Base-by-base conservation (phyloP, 345 rosid genomes). In the Hibiscus mutabilis region DNA sequence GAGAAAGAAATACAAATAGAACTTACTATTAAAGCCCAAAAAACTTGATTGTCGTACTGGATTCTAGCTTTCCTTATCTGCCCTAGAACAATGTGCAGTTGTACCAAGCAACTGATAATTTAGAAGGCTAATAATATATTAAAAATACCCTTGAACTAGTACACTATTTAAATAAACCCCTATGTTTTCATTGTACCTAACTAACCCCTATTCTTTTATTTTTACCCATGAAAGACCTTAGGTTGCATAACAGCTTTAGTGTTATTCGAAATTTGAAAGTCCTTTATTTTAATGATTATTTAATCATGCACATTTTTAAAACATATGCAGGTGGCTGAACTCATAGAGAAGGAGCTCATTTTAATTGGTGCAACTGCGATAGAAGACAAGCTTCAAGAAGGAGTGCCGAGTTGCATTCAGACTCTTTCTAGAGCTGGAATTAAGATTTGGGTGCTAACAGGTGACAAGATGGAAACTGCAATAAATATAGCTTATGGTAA, bases 371-470 rank as follows among this genome's bases (percentile, higher is more conserved):
- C 84, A 76, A 96, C 99, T 75, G 99, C 99, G 29, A 96, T 96
- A 83, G 99, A 96, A 87, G 99, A 96, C 83, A 96, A 96, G 77
- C 99, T 96, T 82, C 99, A 96, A 79, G 99, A 96, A 83, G 99
- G 98, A 72, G 99, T 96, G 47, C 99, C 99, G 49, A 75, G 71
- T 79, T 96, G 99, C 79, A 96, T 96, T 75, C 93, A 96, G 80
- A 92, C 97, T 77, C 96, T 96, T 83, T 81, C 94, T 49, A 90
- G 83, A 86, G 99, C 99, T 81, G 99, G 99, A 80, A 96, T 96
- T 75, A 96, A 96, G 85, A 91, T 96, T 74, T 96, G 99, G 99
- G 86, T 96, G 76, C 80, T 96, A 73, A 96, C 99, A 46, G 99
- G 99, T 73, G 99, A 96, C 82, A 92, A 96, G 84, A 79, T 96